These are phyloP conservation scores for Aspergillus costaricaensis DNA, from an alignment of 2,329 filamentous ascomycete genomes.

Conservation along the genomic window DNA sequence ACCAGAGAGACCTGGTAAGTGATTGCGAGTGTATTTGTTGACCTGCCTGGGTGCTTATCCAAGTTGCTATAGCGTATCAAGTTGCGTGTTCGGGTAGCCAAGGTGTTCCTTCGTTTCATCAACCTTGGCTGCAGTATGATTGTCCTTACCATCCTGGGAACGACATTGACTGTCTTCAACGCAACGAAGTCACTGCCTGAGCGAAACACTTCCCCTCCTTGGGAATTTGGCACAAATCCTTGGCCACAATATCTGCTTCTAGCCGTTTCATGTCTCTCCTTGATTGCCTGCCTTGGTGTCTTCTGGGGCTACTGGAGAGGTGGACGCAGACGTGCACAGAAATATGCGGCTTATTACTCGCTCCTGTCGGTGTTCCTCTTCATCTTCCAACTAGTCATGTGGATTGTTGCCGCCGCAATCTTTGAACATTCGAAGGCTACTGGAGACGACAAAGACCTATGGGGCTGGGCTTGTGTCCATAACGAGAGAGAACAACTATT, in stretches of 20 bases:
- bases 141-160: conserved; percentile 83
- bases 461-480: conserved; percentile 96
- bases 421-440: conserved; percentile 76
- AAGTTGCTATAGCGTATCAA: conserved; percentile 74
- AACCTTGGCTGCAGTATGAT: conserved; percentile 98
- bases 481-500: conserved; percentile 81
- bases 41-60: conserved; percentile 40
- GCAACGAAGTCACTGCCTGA: conserved; percentile 73
- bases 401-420: conserved; percentile 81
- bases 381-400: conserved; percentile 88
- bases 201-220: conserved; percentile 79
- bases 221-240: conserved; percentile 74
- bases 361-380: conserved; percentile 93
- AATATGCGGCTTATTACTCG: conserved; percentile 92
- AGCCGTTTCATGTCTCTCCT: conserved; percentile 74
- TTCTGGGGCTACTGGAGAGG: conserved; percentile 86
- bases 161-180: conserved; percentile 92
- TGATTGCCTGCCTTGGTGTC: conserved; percentile 75
- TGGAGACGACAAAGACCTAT: conserved; percentile 81
- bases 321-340: conserved; percentile 85
- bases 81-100: conserved; percentile 85
- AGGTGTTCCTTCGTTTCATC: conserved; percentile 90
- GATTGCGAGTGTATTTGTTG: neutral
- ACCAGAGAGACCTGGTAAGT: conserved; percentile 83
- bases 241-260: conserved; percentile 92